These are phyloP conservation scores for Yamadazyma triangularis DNA, from an alignment of 1,139 yeast genomes.

Conservation along the genomic window DNA sequence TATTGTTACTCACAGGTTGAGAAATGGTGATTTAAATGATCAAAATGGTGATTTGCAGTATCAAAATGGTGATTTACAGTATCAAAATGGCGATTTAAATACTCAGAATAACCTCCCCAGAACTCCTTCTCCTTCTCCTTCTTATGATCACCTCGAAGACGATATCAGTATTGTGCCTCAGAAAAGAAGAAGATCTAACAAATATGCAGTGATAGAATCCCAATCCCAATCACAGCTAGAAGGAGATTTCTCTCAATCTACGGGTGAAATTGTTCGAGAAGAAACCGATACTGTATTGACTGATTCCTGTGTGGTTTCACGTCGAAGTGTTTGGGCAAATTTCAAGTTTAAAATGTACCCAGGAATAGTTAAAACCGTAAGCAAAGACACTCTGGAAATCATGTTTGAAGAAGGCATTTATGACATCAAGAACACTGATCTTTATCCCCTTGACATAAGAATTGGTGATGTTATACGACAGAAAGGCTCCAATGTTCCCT, in stretches of 20 bases:
- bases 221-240: conserved; percentile 4
- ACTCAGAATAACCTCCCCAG: too few relatives aligned
- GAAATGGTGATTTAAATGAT: conserved; percentile 1
- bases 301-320: conserved; percentile 14
- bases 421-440: conserved; percentile 24
- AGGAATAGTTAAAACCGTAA: conserved; percentile 20
- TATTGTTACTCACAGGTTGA: conserved; percentile 9
- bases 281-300: conserved; percentile 18
- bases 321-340: conserved; percentile 34
- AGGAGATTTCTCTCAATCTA: conserved; percentile 1
- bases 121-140: background rate
- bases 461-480: conserved; percentile 29
- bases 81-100: conserved; percentile 2
- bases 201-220: conserved; percentile 4
- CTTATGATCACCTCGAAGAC: background rate
- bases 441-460: conserved; percentile 30
- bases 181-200: conserved; percentile 4
- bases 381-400: conserved; percentile 23
- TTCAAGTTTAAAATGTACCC: conserved; percentile 33
- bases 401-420: conserved; percentile 30
- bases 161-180: conserved; percentile 7
- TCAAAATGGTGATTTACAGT: too few relatives aligned
- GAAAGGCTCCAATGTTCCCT: conserved; percentile 12
- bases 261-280: conserved; percentile 12
- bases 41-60: background rate